Evolutionary conservation across 306 rosid genomes (phyloP).

Genomic region (Lathyrus sativus): DNA sequence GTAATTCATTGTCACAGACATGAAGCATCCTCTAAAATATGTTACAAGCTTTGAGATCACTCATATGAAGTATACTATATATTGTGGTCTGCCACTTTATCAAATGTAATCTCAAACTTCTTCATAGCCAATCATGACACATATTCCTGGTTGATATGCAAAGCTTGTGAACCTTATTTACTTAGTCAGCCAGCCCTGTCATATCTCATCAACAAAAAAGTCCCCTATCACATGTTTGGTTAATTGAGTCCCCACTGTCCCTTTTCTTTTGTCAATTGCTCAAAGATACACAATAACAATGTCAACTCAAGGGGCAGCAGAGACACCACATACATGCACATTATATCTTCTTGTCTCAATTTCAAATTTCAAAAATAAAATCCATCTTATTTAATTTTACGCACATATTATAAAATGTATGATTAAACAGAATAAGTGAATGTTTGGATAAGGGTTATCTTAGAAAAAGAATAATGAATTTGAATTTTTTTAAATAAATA

Average conservation of each 20-base stretch:
- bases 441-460: neutral
- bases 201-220: conserved; percentile 22
- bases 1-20: conserved; percentile 13
- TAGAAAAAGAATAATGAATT: neutral
- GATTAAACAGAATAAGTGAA: neutral
- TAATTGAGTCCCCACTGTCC: neutral
- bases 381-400: neutral
- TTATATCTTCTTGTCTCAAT: conserved; percentile 5
- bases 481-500: too few species aligned
- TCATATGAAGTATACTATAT: neutral
- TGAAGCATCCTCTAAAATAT: conserved; percentile 8
- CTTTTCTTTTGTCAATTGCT: conserved; percentile 17
- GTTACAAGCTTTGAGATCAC: conserved; percentile 29
- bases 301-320: neutral
- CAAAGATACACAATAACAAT: conserved; percentile 2
- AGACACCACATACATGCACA: conserved; percentile 25
- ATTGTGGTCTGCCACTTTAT: conserved; percentile 37
- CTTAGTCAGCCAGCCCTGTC: conserved; percentile 5
- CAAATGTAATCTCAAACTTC: conserved; percentile 34
- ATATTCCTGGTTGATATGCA: conserved; percentile 33
- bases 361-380: neutral
- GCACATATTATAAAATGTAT: too few species aligned
- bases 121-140: conserved; percentile 36
- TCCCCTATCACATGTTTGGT: conserved; percentile 25
- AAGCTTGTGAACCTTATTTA: conserved; percentile 30